Evolutionary conservation across 1,284 basidiomycete species (phyloP), one percentile per base, ranked within the genome.

Genomic region (Puccinia brachypodii): DNA sequence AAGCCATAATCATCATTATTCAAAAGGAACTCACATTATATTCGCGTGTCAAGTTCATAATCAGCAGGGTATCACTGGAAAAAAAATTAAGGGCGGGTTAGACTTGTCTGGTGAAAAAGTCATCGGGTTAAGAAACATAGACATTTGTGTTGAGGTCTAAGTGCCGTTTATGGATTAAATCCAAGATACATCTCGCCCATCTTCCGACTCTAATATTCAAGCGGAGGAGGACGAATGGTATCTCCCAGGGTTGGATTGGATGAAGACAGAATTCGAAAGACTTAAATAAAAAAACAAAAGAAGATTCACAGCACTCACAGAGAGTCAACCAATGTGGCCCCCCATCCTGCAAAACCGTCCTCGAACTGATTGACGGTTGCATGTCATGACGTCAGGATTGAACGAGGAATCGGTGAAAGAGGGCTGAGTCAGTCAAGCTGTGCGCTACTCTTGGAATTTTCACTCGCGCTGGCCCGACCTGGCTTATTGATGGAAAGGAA

Each of bases 321-420:
- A 60, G 19, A 71, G 28, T 79, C 76, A n/a, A 79, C 66, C 8
- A 79, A 25, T 3, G 76, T 79, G 36, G 76, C 76, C 25, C 76
- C 76, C 76, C 76, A 79, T 16, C 76, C 76, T 22, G 33, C 3
- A 42, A 68, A 77, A 0, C 13, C 22, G 38, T 77, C 76, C 25
- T 68, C 28, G 38, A 77, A 77, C 76, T 77, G 47, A 1, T 36
- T 3, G 44, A 62, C 36, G 4, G 28, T 0, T 25, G 25, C 22
- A 62, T 19, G 36, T 13, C 16, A 60, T 42, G 53, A 60, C 33
- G 53, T 28, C 50, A 36, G 53, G 58, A 42, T 38, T 38, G 25
- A n/a, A n/a, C n/a, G n/a, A n/a, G 25, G 22, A 44, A 25, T 2
- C 6, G 7, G 13, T 4, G 16, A 42, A 47, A 31, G 33, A 71